Conservation (phyloP, 495 filamentous ascomycete species). For the Podospora australis region DNA sequence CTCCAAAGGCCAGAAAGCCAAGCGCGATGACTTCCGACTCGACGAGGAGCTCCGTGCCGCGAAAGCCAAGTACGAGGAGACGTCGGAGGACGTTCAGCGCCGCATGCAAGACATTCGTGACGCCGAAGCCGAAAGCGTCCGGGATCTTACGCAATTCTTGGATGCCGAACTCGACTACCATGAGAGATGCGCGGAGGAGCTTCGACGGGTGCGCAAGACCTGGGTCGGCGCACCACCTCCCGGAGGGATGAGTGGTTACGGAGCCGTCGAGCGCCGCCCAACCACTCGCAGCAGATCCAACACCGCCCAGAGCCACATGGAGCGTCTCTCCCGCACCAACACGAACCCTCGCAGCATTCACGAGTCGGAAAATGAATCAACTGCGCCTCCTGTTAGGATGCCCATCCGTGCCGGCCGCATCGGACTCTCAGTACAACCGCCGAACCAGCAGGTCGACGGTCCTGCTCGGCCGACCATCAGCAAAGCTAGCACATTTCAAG, state of each 20-base stretch:
- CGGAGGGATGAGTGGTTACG: slow-evolving; percentile 10
- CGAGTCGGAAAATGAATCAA: slow-evolving; percentile 29
- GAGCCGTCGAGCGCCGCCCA: slow-evolving; percentile 24
- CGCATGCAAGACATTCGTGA: slow-evolving; percentile 97
- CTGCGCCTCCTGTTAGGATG: slow-evolving; percentile 44
- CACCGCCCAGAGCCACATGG: slow-evolving; percentile 39
- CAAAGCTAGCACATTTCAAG: slow-evolving; percentile 39
- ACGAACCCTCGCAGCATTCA: slow-evolving; percentile 29
- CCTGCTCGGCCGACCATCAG: slow-evolving; percentile 29
- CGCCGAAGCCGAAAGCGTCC: slow-evolving; percentile 75
- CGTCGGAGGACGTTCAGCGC: slow-evolving; percentile 84
- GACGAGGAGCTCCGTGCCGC: slow-evolving; percentile 89
- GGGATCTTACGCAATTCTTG: slow-evolving; percentile 72
- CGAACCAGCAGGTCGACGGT: slow-evolving; percentile 31
- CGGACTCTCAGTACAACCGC: slow-evolving; percentile 35
- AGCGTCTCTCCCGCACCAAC: slow-evolving; percentile 33
- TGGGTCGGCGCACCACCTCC: slow-evolving; percentile 27
- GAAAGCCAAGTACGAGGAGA: slow-evolving; percentile 95
- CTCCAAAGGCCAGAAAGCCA: slow-evolving; percentile 87
- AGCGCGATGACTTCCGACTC: slow-evolving; percentile 85
- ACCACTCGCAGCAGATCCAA: slow-evolving; percentile 39
- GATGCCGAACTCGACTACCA: slow-evolving; percentile 90
- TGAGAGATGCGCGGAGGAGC: slow-evolving; percentile 76
- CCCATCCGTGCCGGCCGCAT: slow-evolving; percentile 51
- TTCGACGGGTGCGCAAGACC: slow-evolving; percentile 43